These are phyloP conservation scores for Blastocystis sp. DNA, from an alignment of 352 stramenopile species.

Conservation along the genomic window DNA sequence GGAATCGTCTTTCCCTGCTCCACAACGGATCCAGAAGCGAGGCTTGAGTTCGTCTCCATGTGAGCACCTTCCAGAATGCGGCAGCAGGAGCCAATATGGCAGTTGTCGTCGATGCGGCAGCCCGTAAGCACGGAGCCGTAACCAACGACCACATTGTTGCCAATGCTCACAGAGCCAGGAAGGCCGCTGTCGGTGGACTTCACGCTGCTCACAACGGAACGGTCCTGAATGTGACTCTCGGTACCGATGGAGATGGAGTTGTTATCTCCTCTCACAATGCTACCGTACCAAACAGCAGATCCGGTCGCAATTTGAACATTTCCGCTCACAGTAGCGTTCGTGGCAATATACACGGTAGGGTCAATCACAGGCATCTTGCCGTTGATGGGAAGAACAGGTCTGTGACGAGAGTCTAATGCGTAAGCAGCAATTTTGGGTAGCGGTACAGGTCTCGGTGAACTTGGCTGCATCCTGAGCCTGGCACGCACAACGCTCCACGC, in stretches of 20 bases:
- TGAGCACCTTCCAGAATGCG: constrained; percentile 87
- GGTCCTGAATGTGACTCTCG: constrained; percentile 66
- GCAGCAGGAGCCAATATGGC: constrained; percentile 89
- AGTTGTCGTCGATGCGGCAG: constrained; percentile 90
- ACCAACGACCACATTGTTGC: constrained; percentile 63
- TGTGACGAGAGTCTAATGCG: constrained; percentile 75
- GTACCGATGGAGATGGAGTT: constrained; percentile 63
- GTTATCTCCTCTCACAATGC: constrained; percentile 63
- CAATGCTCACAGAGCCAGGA: constrained; percentile 65
- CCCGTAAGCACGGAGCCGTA: constrained; percentile 70
- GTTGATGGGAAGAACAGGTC: constrained; percentile 86
- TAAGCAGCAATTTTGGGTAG: neutral
- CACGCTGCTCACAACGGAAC: constrained; percentile 54
- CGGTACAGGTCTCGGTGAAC: constrained; percentile 52
- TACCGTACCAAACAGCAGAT: constrained; percentile 67
- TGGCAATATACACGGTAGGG: constrained; percentile 67
- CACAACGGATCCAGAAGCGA: constrained; percentile 88
- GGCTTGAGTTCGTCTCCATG: constrained; percentile 87
- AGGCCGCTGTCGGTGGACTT: constrained; percentile 34
- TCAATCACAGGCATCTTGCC: constrained; percentile 77
- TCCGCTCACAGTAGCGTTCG: constrained; percentile 61
- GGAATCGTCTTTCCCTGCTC: constrained; percentile 83
- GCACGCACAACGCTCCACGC: constrained; percentile 45
- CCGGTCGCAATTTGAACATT: constrained; percentile 60
- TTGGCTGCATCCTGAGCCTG: constrained; percentile 46